These are phyloP conservation scores for Oryza glumipatula DNA, from an alignment of 176 grass and related monocot species.

Conservation along the genomic window DNA sequence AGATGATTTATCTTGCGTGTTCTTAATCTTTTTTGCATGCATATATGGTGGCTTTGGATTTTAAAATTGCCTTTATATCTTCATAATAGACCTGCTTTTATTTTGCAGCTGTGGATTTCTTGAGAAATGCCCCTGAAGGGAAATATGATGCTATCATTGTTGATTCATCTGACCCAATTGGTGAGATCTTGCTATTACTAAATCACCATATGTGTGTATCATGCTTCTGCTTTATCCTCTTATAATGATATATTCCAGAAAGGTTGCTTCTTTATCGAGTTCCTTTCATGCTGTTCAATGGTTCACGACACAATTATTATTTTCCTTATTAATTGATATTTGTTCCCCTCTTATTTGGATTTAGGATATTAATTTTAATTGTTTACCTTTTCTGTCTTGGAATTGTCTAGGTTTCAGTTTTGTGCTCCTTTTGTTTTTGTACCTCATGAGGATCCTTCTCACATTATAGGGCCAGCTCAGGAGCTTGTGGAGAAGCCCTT, in stretches of 20 bases:
- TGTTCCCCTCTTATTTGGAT: neutral
- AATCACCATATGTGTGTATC: neutral
- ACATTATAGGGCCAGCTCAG: constrained; percentile 71
- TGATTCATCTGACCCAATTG: constrained; percentile 97
- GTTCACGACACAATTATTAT: neutral
- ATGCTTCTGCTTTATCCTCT: neutral
- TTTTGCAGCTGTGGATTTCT: constrained; percentile 79
- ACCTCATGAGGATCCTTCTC: constrained; percentile 10
- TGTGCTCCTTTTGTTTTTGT: neutral
- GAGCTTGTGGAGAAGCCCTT: constrained; percentile 95
- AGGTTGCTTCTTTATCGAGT: neutral
- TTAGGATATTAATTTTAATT: neutral
- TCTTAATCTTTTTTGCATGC: neutral
- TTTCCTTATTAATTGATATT: neutral
- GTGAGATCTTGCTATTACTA: constrained; percentile 39
- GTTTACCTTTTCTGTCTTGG: neutral
- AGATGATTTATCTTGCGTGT: neutral
- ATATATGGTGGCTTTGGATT: neutral
- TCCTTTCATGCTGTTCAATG: neutral
- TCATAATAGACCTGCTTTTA: constrained; percentile 29
- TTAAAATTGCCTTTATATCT: neutral
- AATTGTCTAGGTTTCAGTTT: neutral
- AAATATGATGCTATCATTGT: constrained; percentile 94
- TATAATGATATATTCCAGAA: neutral
- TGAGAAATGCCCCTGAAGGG: constrained; percentile 74